Evolutionary conservation across 768 basidiomycete genomes (phyloP).

Genomic region (Pleurotus giganteus): DNA sequence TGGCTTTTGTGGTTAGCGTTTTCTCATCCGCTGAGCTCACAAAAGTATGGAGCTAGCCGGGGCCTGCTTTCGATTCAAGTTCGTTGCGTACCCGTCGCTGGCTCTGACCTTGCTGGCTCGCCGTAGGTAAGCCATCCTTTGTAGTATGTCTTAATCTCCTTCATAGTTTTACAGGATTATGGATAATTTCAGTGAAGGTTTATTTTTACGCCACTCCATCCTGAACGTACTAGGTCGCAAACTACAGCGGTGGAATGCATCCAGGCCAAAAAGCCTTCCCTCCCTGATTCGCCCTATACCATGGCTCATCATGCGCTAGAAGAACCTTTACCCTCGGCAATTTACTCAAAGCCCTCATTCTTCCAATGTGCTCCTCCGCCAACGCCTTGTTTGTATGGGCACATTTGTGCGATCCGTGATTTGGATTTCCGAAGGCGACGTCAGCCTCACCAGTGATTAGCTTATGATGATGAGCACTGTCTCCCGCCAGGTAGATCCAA

Average conservation of each 20-base stretch:
- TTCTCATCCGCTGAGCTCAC: no score
- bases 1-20: no score
- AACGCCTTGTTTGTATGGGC: conserved; percentile 41
- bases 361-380: conserved; percentile 39
- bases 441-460: conserved; percentile 45
- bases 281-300: conserved; percentile 46
- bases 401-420: conserved; percentile 26
- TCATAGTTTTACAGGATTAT: no score
- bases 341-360: conserved; percentile 35
- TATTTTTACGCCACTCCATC: no score
- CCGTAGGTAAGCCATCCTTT: no score
- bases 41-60: no score
- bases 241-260: conserved; percentile 20
- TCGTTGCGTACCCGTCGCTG: no score
- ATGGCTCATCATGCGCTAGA: conserved; percentile 51
- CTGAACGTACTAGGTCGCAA: no score
- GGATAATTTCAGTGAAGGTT: no score
- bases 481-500: conserved; percentile 57
- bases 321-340: conserved; percentile 42
- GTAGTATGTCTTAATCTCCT: no score
- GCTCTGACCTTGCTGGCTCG: no score
- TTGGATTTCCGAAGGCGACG: conserved; percentile 27
- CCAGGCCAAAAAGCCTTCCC: conserved; percentile 42
- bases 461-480: conserved; percentile 54
- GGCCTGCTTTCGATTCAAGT: no score